A percentile compares a stretch with the other conserved stretches of the same genome.
Evolutionary conservation across 257 asterid genomes (phyloP).

Genomic region (Catharanthus roseus): DNA sequence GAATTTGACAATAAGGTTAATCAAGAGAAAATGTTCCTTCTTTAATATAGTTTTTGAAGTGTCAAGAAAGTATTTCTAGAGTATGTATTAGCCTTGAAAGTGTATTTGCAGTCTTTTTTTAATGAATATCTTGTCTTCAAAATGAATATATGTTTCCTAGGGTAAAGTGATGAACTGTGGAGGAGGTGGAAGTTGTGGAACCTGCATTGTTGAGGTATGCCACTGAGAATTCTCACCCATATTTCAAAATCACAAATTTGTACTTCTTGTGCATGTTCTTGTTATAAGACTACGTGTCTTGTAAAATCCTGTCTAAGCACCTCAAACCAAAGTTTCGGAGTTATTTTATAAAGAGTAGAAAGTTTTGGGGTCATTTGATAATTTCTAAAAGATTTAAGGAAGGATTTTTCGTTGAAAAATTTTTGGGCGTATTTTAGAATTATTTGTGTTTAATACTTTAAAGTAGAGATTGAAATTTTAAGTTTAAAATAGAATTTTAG

Average conservation of each 20-base stretch:
- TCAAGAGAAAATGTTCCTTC: neutral
- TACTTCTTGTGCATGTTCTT: neutral
- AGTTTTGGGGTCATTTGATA: no score
- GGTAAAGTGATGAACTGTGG: conserved; percentile 87
- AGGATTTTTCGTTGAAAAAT: no score
- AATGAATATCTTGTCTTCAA: neutral
- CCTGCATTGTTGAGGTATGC: conserved; percentile 82
- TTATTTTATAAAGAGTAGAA: no score
- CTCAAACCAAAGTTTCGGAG: no score
- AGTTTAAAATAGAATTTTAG: no score
- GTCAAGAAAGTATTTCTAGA: neutral
- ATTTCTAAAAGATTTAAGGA: no score
- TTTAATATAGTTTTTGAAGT: neutral
- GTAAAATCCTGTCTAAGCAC: no score
- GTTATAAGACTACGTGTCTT: no score
- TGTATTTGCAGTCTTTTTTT: neutral
- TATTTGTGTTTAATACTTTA: no score
- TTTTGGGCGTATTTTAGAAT: no score
- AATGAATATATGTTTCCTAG: conserved; percentile 22
- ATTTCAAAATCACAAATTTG: neutral
- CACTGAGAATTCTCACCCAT: neutral
- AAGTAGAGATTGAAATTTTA: no score
- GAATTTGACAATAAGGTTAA: neutral
- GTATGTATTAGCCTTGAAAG: neutral
- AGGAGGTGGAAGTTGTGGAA: conserved; percentile 90